Conservation (phyloP, 2,329 filamentous ascomycete species). For the Colletotrichum spaethianum region DNA sequence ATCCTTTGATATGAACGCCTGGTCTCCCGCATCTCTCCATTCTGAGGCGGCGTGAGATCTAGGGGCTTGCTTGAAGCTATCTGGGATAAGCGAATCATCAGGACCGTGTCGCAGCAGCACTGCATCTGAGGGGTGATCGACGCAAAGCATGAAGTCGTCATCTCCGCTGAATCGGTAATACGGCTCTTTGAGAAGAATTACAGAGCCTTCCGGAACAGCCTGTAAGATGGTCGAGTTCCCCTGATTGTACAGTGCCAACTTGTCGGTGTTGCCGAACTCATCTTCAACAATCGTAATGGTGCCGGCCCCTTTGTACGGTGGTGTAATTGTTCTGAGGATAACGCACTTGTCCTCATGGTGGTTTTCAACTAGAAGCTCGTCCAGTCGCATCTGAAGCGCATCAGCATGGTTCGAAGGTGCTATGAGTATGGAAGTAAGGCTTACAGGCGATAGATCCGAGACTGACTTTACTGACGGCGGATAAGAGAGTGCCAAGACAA, state of each 20-base stretch:
- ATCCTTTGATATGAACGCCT: conserved; percentile 48
- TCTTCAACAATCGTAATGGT: conserved; percentile 54
- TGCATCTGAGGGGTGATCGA: conserved; percentile 54
- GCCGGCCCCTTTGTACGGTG: conserved; percentile 51
- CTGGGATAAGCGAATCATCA: conserved; percentile 41
- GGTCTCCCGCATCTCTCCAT: conserved; percentile 43
- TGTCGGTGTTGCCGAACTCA: conserved; percentile 53
- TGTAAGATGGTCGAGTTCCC: conserved; percentile 50
- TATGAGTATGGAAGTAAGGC: no score
- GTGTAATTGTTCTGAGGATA: conserved; percentile 49
- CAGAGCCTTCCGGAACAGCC: conserved; percentile 49
- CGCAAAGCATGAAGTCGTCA: conserved; percentile 51
- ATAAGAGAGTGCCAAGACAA: conserved; percentile 44
- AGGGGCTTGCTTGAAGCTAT: conserved; percentile 22
- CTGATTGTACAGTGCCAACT: conserved; percentile 56
- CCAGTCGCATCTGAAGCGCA: conserved; percentile 47
- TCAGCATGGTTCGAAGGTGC: neutral
- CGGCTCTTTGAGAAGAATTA: conserved; percentile 54
- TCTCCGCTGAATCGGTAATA: conserved; percentile 52
- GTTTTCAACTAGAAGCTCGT: conserved; percentile 49
- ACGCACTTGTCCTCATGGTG: conserved; percentile 52
- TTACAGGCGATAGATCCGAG: conserved; percentile 33
- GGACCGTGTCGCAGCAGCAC: conserved; percentile 47
- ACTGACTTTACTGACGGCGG: conserved; percentile 42
- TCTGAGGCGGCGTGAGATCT: conserved; percentile 34